phyloP scores from a whole-genome alignment of 257 asterid genomes.

The Plectranthus barbatus region DNA sequence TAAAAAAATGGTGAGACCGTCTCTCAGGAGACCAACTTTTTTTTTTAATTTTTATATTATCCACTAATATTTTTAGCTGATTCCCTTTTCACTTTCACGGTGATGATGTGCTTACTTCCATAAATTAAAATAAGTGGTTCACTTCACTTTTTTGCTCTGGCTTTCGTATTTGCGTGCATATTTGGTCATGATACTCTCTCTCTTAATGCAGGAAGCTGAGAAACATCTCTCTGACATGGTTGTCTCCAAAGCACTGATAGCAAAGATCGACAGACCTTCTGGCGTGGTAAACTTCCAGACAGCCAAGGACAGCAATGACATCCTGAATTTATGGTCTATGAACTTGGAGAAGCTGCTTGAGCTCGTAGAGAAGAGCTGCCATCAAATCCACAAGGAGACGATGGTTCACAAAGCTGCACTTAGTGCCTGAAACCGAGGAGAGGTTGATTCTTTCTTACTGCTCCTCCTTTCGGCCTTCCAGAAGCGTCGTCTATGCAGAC shows the following conservation, averaged over 20 bases:
- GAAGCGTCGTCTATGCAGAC: not conserved
- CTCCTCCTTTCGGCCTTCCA: not conserved
- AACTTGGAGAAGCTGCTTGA: constrained; percentile 98
- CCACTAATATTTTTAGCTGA: no score
- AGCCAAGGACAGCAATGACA: constrained; percentile 83
- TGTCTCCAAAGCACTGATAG: constrained; percentile 75
- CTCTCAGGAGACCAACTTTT: no score
- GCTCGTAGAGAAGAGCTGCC: constrained; percentile 98
- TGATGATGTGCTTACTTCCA: no score
- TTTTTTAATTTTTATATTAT: no score
- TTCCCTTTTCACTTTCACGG: no score
- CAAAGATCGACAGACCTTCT: constrained; percentile 83
- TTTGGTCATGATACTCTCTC: not conserved
- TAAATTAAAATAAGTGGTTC: no score
- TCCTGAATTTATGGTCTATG: constrained; percentile 80
- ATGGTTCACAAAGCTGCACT: constrained; percentile 89
- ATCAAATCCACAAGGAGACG: constrained; percentile 96
- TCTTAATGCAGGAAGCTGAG: constrained; percentile 60
- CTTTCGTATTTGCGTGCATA: not conserved
- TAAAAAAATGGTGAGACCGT: no score
- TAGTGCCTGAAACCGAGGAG: constrained; percentile 35
- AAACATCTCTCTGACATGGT: constrained; percentile 96
- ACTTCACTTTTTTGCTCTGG: not conserved
- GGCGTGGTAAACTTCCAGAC: constrained; percentile 73
- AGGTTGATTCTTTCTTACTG: not conserved